Base-by-base conservation (phyloP, 192 early-diverging fungal genomes). In the Fimicolochytrium jonesii region DNA sequence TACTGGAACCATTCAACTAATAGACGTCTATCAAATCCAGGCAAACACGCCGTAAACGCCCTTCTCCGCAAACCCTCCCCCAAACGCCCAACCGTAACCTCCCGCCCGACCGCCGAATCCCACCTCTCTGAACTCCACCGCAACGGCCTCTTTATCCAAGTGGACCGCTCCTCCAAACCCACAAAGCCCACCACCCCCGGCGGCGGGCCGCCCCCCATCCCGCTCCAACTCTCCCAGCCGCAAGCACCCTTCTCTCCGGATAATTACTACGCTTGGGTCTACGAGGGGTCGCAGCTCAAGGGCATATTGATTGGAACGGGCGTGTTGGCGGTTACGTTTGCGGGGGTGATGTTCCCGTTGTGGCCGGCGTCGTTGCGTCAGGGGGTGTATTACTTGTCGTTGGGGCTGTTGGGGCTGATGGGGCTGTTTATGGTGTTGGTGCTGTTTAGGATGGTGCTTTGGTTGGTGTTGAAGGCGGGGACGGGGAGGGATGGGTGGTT, bases 301-400 rank as follows among this genome's bases (percentile, higher is more conserved):
- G 75, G 81, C 4, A 86, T 87, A 45, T 74, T 95, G 51, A 86
- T 92, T 44, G 94, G 90, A 5, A 78, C 82, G 30, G 88, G 81
- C 22, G 73, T 98, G 23, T 74, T 98, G 36, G 71, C 79, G 3
- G 74, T 92, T 13, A 87, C 91, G 25, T 81, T 98, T 64, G 89
- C 91, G 1, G 94, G 89, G 55, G 96, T 98, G 56, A 87, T 98
- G 86, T 98, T 98, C 82, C 96, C 94, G 30, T 81, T 97, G 29
- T 98, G 95, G 95, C 95, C 95, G 6, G 72, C 81, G 6, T 68
- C 79, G 37, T 75, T 98, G 49, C 76, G 92, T 26, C 70, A 85
- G 45, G 89, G 89, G 61, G 93, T 92, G 15, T 95, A 92, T 84
- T 98, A 98, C 67, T 68, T 95, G 31, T 88, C 86, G 49, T 80